Evolutionary conservation across 345 rosid species (phyloP), one percentile per base, ranked within the genome.

Genomic region (Syzygium jambos): DNA sequence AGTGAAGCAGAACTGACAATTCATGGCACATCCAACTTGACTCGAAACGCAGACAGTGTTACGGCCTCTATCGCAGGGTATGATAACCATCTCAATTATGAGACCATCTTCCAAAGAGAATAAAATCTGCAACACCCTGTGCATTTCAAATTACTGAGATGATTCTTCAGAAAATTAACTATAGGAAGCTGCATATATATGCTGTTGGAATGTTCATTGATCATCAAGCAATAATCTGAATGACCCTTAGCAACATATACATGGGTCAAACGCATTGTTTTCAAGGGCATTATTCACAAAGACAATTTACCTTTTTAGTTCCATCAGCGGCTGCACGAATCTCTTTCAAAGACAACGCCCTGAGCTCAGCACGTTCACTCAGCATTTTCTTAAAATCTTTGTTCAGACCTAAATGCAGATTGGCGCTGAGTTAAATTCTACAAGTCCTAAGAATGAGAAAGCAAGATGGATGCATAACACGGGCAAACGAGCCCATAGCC

Each of bases 11-110:
- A 96, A 98, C 90, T 98, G 99, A 89, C 99, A 98, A 90, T 95
- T 95, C 99, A 98, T 95, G 84, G 98, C 98, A 54, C 98, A 97
- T 23, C 99, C 99, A 16, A 95, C 99, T 92, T 96, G 98, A 85
- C 99, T 96, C 19, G 99, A 95, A 84, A 96, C 98, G 84, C 99
- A 98, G 87, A 98, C 97, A 17, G 99, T 98, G 17, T 92, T 94
- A 91, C 99, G 95, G 68, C 98, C 98, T 29, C 96, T 91, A 90
- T 94, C 94, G 25, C 99, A 96, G 68, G 99, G 99, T 89, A 96
- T 96, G 86, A 94, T 91, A 85, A 96, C 98, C 1, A 98, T 95
- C 93, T 96, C 98, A 41, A 95, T 94, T 63, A 93, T 92, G 87
- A 96, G 89, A 73, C 95, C 98, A 92, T 96, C 98, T 85, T 93